Evolutionary conservation across 176 grass and related monocot species (phyloP), one percentile per base, ranked within the genome.

Genomic region (Pontederia paniculata): DNA sequence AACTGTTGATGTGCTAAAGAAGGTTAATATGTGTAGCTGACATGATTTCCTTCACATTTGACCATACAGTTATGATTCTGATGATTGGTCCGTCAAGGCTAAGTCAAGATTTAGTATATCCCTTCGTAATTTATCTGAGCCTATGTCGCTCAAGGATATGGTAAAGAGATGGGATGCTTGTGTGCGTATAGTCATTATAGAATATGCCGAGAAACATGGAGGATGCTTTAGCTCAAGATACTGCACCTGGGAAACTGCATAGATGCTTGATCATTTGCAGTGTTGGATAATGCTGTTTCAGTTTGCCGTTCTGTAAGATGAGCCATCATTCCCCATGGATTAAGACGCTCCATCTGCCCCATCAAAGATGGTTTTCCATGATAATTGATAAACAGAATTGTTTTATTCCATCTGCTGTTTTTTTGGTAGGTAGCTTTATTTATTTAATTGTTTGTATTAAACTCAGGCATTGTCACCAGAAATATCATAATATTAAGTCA

Each of bases 201-300:
- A 98, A 74, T 98, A 91, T 76, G 86, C 93, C 28, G 74, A 81
- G 58, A 77, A 84, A 20, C 79, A 73, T 63, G 93, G 93, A 17
- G 93, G 93, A 16, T 84, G 80, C 71, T 98, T 98, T 69, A 98
- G 93, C 65, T 98, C 86, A 51, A 86, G 82, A 55, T 81, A 83
- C 68, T 74, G 83, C 42, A 65, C 80, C 57, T 76, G 86, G 91
- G 91, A 85, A 74, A 88, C 65, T 79, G 81, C 54, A 69, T 82
- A 25, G 79, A 73, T 48, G 79, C 76, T 73, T 85, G 63, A 85
- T 23, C 28, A 37, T 37, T n/a, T n/a, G n/a, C n/a, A n/a, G n/a
- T n/a, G n/a, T n/a, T n/a, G n/a, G n/a, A n/a, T n/a, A n/a, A n/a
- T n/a, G n/a, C n/a, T n/a, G n/a, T n/a, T n/a, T n/a, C n/a, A n/a